Percentiles rank a stretch among this genome's conserved stretches.
Evolutionary conservation across 164 flowering plant species (phyloP).

Genomic region (Aristolochia contorta): DNA sequence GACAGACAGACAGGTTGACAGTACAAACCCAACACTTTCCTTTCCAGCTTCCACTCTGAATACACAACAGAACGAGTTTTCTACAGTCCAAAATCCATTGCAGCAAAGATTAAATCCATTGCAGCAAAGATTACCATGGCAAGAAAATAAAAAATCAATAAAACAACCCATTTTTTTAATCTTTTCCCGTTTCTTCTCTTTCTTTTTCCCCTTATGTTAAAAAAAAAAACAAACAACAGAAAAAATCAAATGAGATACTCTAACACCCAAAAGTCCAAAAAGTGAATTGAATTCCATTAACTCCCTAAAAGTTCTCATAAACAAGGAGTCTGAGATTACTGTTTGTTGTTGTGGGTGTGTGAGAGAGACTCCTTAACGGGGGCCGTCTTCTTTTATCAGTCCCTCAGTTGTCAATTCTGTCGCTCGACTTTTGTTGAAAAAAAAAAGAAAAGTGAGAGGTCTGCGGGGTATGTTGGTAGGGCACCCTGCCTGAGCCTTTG

Average conservation of each 20-base stretch:
- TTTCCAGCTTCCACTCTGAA: not conserved
- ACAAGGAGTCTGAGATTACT: not conserved
- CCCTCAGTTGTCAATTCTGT: not conserved
- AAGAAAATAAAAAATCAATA: not conserved
- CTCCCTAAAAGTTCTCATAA: too few relatives aligned
- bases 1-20: slow-evolving; percentile 6
- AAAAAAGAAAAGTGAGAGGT: too few relatives aligned
- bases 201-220: too few relatives aligned
- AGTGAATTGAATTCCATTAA: too few relatives aligned
- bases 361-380: not conserved
- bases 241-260: too few relatives aligned
- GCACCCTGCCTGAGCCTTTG: not conserved
- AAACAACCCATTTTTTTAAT: too few relatives aligned
- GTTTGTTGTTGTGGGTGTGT: not conserved
- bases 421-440: slow-evolving; percentile 1
- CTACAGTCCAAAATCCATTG: not conserved
- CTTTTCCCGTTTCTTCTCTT: too few relatives aligned
- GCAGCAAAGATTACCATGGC: not conserved
- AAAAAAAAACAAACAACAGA: too few relatives aligned
- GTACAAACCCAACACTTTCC: slow-evolving; percentile 2
- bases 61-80: not conserved
- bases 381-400: not conserved
- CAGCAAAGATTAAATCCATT: not conserved
- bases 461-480: not conserved
- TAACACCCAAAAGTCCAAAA: too few relatives aligned